A percentile compares a stretch with the other conserved stretches of the same genome.
phyloP scores from a whole-genome alignment of 2,329 filamentous ascomycete species.

The Neofusicoccum kwambonambiense region DNA sequence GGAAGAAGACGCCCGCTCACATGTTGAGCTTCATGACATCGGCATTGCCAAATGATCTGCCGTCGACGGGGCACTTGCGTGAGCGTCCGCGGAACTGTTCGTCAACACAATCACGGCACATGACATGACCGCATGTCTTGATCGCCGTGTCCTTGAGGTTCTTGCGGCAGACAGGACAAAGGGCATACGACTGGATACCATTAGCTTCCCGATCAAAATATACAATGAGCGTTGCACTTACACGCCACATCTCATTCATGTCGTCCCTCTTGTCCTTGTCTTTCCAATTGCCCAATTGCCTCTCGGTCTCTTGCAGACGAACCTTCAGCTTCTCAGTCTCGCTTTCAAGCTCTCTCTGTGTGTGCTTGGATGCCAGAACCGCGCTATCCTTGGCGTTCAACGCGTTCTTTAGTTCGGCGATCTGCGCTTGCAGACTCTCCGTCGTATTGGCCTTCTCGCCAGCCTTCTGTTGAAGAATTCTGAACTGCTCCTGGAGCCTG shows the following conservation, averaged over 20 bases:
- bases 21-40: slow-evolving; percentile 70
- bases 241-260: slow-evolving; percentile 38
- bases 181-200: slow-evolving; percentile 38
- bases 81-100: slow-evolving; percentile 85
- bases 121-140: slow-evolving; percentile 92
- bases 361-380: slow-evolving; percentile 61
- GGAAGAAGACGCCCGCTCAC: slow-evolving; percentile 8
- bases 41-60: slow-evolving; percentile 83
- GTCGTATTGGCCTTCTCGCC: slow-evolving; percentile 67
- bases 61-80: slow-evolving; percentile 93
- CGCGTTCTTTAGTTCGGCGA: slow-evolving; percentile 71
- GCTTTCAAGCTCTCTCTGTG: slow-evolving; percentile 60
- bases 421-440: slow-evolving; percentile 73
- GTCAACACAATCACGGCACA: slow-evolving; percentile 88
- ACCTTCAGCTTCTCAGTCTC: slow-evolving; percentile 80
- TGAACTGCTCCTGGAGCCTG: slow-evolving; percentile 69
- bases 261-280: slow-evolving; percentile 52
- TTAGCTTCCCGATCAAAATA: background rate
- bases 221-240: slow-evolving; percentile 41
- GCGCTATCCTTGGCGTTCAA: slow-evolving; percentile 74
- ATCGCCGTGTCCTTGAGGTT: slow-evolving; percentile 93
- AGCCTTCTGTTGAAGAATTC: slow-evolving; percentile 69
- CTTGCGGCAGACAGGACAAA: slow-evolving; percentile 89
- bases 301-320: slow-evolving; percentile 73
- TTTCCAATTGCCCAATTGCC: slow-evolving; percentile 84